Conservation (phyloP, 192 early-diverging fungal species). For the Phycomyces blakesleeanus region DNA sequence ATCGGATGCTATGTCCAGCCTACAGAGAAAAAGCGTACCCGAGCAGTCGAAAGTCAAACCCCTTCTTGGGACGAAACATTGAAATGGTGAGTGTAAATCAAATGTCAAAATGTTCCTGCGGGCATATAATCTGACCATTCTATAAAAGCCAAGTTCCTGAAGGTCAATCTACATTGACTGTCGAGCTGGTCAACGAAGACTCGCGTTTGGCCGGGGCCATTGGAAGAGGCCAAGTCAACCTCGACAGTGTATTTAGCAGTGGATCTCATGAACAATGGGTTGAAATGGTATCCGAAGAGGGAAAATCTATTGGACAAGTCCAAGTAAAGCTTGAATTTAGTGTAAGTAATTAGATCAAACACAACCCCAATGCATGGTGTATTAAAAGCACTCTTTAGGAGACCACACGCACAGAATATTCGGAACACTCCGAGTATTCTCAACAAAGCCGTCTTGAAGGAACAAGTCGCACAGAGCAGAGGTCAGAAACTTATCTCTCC, state of each 20-base stretch:
- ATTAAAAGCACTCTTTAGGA: too few species aligned
- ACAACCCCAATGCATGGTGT: too few species aligned
- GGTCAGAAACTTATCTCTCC: too few species aligned
- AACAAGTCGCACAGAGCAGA: background rate
- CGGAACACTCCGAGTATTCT: background rate
- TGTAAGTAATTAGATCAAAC: background rate
- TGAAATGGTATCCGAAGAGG: background rate
- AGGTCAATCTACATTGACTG: conserved; percentile 15
- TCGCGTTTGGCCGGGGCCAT: conserved; percentile 16
- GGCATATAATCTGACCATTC: background rate
- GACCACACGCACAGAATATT: too few species aligned
- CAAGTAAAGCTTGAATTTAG: conserved; percentile 5
- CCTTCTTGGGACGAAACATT: conserved; percentile 27
- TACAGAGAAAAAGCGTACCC: conserved; percentile 32
- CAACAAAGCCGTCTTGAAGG: background rate
- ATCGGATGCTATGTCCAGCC: conserved; percentile 28
- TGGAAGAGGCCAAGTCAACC: conserved; percentile 13
- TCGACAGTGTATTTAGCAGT: background rate
- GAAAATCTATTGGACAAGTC: conserved; percentile 9
- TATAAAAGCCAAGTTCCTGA: conserved; percentile 20
- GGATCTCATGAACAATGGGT: conserved; percentile 7
- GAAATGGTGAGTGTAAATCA: conserved; percentile 19
- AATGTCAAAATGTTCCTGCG: background rate
- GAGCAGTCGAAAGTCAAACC: conserved; percentile 10
- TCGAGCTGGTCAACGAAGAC: conserved; percentile 34